Evolutionary conservation across 768 basidiomycete genomes (phyloP), one percentile per base, ranked within the genome.

Genomic region (Suillus lakei): DNA sequence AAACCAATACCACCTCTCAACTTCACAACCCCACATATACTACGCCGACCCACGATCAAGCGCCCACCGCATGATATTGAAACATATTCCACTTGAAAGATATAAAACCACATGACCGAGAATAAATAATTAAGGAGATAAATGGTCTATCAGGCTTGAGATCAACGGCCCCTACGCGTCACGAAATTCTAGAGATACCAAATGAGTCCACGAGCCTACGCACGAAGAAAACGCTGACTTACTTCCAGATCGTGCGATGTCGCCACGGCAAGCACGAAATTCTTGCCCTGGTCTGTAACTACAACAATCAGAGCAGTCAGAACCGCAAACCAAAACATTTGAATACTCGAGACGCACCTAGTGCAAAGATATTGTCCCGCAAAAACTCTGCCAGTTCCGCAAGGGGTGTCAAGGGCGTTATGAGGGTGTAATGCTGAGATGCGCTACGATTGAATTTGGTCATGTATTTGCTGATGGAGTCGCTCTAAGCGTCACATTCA

Each of bases 261-360:
- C 1, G 91, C 93, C 0, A 95, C 88, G 1, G 83, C 93, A 18
- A 95, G 84, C 4, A 95, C 92, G 65, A 95, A 95, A 73, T 94
- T 93, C 64, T 92, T 87, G 60, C 83, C 83, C 54, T 80, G 78
- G 76, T 98, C 96, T 5, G 96, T 96, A 43, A 97, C 96, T 95
- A 67, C 23, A 61, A 41, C 15, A n/a, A 43, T 46, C 53, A 32
- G 23, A 23, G 13, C 26, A 2, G 43, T 72, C 39, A 68, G 51
- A 7, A 28, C 36, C 36, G n/a, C 23, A 44, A 43, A 12, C 43
- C 16, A 41, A 51, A 61, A 34, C 12, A 46, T 18, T 18, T 18
- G 50, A n/a, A n/a, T n/a, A 7, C 7, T 54, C 15, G 68, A 16
- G 15, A 71, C 83, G 54, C 61, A 91, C 93, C 90, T 32, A 95